Evolutionary conservation across 2,329 filamentous ascomycete species (phyloP), one percentile per base, ranked within the genome.

Genomic region (Monilinia laxa): DNA sequence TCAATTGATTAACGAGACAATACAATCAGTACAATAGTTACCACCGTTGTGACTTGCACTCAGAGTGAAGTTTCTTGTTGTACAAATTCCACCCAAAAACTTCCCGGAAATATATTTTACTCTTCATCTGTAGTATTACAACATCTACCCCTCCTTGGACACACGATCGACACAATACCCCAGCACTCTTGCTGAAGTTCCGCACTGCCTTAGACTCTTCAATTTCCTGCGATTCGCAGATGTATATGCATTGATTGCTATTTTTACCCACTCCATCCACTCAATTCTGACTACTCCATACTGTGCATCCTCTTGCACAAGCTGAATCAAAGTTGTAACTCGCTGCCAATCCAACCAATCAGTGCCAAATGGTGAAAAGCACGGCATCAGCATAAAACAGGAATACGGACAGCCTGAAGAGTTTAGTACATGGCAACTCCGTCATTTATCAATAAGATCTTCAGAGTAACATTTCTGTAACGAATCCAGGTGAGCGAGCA

Each of bases 211-310:
- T 35, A 11, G 18, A 55, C n/a, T 23, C 40, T 42, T 20, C 49
- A 47, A 60, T 51, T 38, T 49, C 42, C 20, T 49, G 45, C 62
- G 28, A 51, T 57, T 59, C 28, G 31, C 18, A 59, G 23, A 51
- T 59, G 31, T 28, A 9, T 49, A 65, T 52, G 31, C 54, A 16
- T 28, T 51, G 35, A 49, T 35, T 64, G 62, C 52, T 23, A 7
- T 57, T 23, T 47, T 18, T 12, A 28, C 20, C 23, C 38, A 57
- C 20, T 38, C 14, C 38, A 42, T 56, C 57, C 40, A 23, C 31
- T 52, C 14, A 2, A 59, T 59, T 38, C n/a, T n/a, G 18, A 18
- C 20, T 25, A 6, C 47, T 51, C 11, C 45, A 47, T 49, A 16
- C 54, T 10, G 54, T 38, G 40, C 11, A 23, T 49, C 18, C 47